Base-by-base conservation (phyloP, 768 basidiomycete genomes). In the Macrolepiota fuliginosa region DNA sequence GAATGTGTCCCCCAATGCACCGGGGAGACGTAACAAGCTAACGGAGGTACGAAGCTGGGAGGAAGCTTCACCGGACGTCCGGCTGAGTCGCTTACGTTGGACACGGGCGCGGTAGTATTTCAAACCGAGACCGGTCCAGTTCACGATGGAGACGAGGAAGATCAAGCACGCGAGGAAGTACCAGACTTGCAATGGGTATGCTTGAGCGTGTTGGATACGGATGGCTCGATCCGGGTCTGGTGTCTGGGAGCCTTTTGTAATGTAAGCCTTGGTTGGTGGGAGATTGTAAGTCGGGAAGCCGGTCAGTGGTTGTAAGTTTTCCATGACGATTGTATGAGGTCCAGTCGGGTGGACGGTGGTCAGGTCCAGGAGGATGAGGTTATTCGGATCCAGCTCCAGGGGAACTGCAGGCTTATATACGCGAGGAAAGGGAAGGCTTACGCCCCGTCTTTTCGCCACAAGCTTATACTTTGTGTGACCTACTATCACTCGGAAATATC, bases 91-190 rank as follows among this genome's bases (percentile, higher is more conserved):
- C 24, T 17, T 56, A 27, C 58, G 36, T 37, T 54, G 62, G 39
- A 64, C 61, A 53, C 67, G 55, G 64, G 35, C 37, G 27, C 40
- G 58, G 35, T 39, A 29, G 61, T 62, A 73, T 3, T 46, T 66
- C 64, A 64, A 66, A 22, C 17, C 63, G 39, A 71, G 66, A 5
- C 72, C 71, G 1, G 69, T 19, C 63, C 72, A 70, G 47, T 79
- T 78, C 56, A 62, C 68, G 55, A 81, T 2, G 12, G 75, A 69
- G 49, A 80, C 65, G 39, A 82, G 67, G 52, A 71, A 73, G 59
- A 83, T 75, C 69, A 82, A 76, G 61, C 70, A 68, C 10, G 74
- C 77, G 32, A 82, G 45, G 61, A 78, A 71, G 66, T 76, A 81
- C 72, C 79, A 77, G 22, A 78, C 69, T 61, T 79, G 71, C 42